Evolutionary conservation across 2,329 filamentous ascomycete species (phyloP), one percentile per base, ranked within the genome.

Genomic region (Didymella lethalis): DNA sequence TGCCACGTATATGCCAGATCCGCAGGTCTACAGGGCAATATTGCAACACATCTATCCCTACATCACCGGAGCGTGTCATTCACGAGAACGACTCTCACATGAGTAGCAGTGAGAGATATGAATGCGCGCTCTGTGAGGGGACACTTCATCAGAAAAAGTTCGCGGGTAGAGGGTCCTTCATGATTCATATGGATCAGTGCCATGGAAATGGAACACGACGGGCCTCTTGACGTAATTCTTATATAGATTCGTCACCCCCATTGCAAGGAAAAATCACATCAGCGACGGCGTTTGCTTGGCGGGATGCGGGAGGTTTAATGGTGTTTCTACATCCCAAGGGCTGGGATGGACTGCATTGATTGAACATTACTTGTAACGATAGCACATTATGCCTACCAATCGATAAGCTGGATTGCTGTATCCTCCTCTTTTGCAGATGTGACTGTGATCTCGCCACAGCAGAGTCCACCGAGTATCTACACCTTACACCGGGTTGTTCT

Each of bases 321-420:
- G 38, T 45, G 53, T 45, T 55, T 62, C 59, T 44, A 57, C 57
- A 64, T 66, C 65, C 65, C 65, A 68, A 66, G 65, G 57, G 65
- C 65, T 68, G 65, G 65, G 65, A 49, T 52, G 46, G 32, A 18
- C 34, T 38, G 53, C 47, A 56, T 50, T 56, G 20, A 31, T 45
- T 34, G 31, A 20, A 49, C n/a, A 40, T 46, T 31, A 31, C 14
- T 26, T 56, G 53, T 50, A 56, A 31, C 23, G 32, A 50, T 25
- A 45, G 31, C 29, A 45, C 40, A 14, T 25, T 10, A 10, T 41
- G 38, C 38, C 23, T 31, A 20, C 32, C 28, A 32, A 46, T 40
- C 40, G 14, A 53, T 40, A 46, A 46, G 25, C 29, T 52, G 26
- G 7, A 38, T 46, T 11, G 38, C 28, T 28, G 34, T 8, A 31